Evolutionary conservation across 2,329 filamentous ascomycete genomes (phyloP).

Genomic region (Scytalidium sp.): DNA sequence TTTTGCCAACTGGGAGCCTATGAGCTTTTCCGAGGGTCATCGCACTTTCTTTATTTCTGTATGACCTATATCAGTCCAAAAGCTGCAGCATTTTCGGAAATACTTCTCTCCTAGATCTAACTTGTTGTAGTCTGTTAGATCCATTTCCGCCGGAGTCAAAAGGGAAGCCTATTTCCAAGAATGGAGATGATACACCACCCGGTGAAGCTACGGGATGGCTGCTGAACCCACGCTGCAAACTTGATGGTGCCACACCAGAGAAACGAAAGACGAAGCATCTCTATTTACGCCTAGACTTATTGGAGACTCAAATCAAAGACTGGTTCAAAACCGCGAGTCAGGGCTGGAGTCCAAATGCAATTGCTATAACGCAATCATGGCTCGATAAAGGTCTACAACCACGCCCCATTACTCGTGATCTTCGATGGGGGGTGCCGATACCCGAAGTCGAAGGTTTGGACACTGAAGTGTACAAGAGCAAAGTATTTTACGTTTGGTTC

Average conservation of each 20-base stretch:
- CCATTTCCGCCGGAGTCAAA: no score
- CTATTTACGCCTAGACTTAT: slow-evolving; percentile 80
- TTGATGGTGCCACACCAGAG: slow-evolving; percentile 80
- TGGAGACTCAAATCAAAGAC: slow-evolving; percentile 71
- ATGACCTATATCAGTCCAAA: no score
- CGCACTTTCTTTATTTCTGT: no score
- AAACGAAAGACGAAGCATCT: slow-evolving; percentile 84
- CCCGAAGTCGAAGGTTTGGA: slow-evolving; percentile 17
- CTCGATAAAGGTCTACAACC: slow-evolving; percentile 79
- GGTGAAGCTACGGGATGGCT: slow-evolving; percentile 40
- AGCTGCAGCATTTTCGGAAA: no score
- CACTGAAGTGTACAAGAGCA: slow-evolving; percentile 62
- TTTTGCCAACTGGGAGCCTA: no score
- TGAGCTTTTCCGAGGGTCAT: no score
- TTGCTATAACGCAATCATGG: slow-evolving; percentile 77
- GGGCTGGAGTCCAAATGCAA: slow-evolving; percentile 76
- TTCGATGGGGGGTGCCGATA: slow-evolving; percentile 74
- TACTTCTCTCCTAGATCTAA: no score
- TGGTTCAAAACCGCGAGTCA: slow-evolving; percentile 77
- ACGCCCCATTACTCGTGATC: slow-evolving; percentile 86
- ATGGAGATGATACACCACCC: no score
- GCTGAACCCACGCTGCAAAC: slow-evolving; percentile 85
- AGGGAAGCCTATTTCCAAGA: no score
- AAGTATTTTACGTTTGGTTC: slow-evolving; percentile 85
- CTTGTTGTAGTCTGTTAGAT: no score